Base-by-base conservation (phyloP, 352 stramenopile genomes). In the Globisporangium nunn region DNA sequence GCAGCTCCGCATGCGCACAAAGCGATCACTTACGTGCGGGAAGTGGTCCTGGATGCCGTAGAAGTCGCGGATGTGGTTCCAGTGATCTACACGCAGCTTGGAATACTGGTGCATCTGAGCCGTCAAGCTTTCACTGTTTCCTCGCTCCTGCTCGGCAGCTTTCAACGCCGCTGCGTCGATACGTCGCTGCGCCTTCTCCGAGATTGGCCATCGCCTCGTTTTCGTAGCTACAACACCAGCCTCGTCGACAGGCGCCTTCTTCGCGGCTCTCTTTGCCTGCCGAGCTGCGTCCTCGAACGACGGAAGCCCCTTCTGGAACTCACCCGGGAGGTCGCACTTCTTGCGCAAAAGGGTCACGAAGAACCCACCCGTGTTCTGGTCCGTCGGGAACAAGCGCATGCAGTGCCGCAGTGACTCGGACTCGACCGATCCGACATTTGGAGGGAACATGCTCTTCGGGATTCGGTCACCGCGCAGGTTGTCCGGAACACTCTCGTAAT, bases 281-380 rank as follows among this genome's bases (percentile, higher is more conserved):
- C 55, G 55, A 43, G 55, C 55, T 10, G 51, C 55, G 2, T 63
- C 57, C 31, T 89, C 79, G 30, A 70, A 84, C 30, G 75, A 75
- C n/a, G 67, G 48, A 0, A 88, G 63, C 0, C 77, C 75, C 11
- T 35, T 50, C 44, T 88, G 64, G 6, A 61, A 31, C 31, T 60
- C 63, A 3, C 67, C 72, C 45, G 71, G 66, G 0, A 87, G 60
- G 6, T 62, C 52, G 31, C 39, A 64, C 46, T 56, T 76, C 59
- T 98, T 98, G 35, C 83, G 66, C 30, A 99, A 72, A 7, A 99
- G 74, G 23, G 91, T 88, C 15, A 99, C 81, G 67, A 99, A 99
- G 70, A 99, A 99, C 17, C 96, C 97, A 33, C 96, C 96, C 1
- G 95, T 98, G 68, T 99, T 93, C 53, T 98, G 86, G 71, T 99